Base-by-base conservation (phyloP, 164 flowering plant species). In the Vitis rupestris region DNA sequence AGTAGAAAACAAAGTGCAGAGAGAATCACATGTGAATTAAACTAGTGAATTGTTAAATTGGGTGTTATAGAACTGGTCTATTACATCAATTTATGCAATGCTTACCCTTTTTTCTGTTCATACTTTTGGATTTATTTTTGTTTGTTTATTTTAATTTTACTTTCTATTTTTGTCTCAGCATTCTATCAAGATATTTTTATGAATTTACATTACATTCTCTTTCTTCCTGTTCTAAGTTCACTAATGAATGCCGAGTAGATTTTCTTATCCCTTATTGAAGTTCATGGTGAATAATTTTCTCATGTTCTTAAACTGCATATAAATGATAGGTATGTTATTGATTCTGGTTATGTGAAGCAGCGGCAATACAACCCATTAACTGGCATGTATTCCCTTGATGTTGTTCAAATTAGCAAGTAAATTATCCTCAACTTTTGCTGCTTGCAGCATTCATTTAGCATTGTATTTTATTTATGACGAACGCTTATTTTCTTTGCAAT, bases 331-430 rank as follows among this genome's bases (percentile, higher is more conserved):
- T 92, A 93, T 76, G 99, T 96, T 49, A 87, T 96, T 81, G 99
- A 96, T 84, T 75, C 94, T 74, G 99, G 99, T 16, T 90, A 83
- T 80, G 98, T 96, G 75, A 96, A 93, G 86, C 98, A 96, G 76
- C 82, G 97, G 29, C 97, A 90, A 59, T 96, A 96, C 82, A 92
- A 90, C 74, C 97, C 99, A 52, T 80, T 94, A 63, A 87, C 87
- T 47, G 97, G 97, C 79, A 93, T 96, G 99, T 91, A 93, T 78
- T 96, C 99, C 63, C 97, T 96, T 69, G 99, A 93, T 72, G 83
- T 96, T 75, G 93, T 93, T 67, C 94, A 81, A 74, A 92, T 92
- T 61, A 96, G 98, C 92, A 93, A 83, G 98, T 92, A 84, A 71
- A 80, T 51, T 64, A 14, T 58, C 50, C 2, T 56, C 15, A 23